phyloP scores from a whole-genome alignment of 148 eudicot species.

The Dysphania ambrosioides region DNA sequence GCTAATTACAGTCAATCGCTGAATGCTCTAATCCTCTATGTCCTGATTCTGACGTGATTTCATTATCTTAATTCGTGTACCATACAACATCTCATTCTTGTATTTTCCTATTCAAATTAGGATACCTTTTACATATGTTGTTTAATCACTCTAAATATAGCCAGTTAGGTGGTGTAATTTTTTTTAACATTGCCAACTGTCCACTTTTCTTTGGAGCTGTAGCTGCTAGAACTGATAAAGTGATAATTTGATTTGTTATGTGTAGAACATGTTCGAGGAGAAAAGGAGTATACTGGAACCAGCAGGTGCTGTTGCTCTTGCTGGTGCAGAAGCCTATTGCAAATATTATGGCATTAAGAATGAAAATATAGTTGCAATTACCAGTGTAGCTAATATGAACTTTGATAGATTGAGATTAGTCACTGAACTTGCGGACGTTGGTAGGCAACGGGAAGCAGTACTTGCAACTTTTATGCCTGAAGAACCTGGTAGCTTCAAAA shows the following conservation, averaged over 20 bases:
- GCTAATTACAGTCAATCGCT: background rate
- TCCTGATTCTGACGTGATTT: background rate
- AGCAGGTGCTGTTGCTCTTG: conserved; percentile 97
- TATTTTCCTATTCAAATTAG: background rate
- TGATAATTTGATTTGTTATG: conserved; percentile 11
- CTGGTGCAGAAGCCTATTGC: conserved; percentile 99
- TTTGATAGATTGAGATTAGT: conserved; percentile 93
- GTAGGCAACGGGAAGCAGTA: conserved; percentile 92
- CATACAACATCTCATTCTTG: background rate
- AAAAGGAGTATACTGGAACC: conserved; percentile 96
- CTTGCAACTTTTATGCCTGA: conserved; percentile 94
- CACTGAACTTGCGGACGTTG: conserved; percentile 97
- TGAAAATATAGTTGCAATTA: conserved; percentile 73
- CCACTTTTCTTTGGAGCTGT: background rate
- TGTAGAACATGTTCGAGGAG: conserved; percentile 97
- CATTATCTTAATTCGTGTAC: background rate
- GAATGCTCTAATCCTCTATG: background rate
- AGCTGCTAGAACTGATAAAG: background rate
- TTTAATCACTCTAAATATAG: background rate
- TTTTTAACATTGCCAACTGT: background rate
- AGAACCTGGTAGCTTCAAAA: conserved; percentile 80
- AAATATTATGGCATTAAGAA: conserved; percentile 75
- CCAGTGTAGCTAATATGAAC: conserved; percentile 99
- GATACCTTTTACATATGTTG: background rate
- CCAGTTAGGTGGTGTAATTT: background rate